Conservation (phyloP, 192 early-diverging fungal genomes). For the Thamnidium elegans region DNA sequence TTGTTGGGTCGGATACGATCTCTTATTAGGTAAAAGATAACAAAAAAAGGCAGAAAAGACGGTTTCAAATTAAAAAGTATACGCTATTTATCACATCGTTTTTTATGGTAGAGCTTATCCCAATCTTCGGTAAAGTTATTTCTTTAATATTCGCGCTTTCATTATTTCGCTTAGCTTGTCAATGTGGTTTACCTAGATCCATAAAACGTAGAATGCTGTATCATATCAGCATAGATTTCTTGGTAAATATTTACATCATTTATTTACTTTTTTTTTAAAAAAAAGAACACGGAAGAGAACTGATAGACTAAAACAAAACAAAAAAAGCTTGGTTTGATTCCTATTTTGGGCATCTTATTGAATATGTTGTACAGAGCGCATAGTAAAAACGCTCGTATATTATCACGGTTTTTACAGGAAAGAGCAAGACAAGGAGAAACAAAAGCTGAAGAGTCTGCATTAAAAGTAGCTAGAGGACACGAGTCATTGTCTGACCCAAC, state of each 20-base stretch:
- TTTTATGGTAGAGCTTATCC: constrained; percentile 19
- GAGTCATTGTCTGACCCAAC: too few relatives aligned
- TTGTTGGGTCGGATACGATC: constrained; percentile 35
- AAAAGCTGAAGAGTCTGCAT: background rate
- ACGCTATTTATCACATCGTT: background rate
- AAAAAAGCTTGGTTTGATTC: constrained; percentile 32
- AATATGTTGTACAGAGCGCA: constrained; percentile 27
- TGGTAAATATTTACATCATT: constrained; percentile 21
- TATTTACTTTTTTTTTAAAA: too few relatives aligned
- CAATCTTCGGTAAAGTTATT: constrained; percentile 29
- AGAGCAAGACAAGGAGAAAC: constrained; percentile 9
- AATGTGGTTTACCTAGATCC: constrained; percentile 17
- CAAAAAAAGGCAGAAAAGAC: too few relatives aligned
- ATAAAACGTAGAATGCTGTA: constrained; percentile 25
- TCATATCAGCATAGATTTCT: constrained; percentile 28
- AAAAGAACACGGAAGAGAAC: background rate
- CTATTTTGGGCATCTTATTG: constrained; percentile 25
- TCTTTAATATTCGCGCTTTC: constrained; percentile 23
- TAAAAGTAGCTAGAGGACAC: too few relatives aligned
- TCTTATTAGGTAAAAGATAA: constrained; percentile 19
- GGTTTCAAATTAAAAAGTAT: background rate
- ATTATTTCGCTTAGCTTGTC: constrained; percentile 24
- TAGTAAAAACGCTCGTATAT: constrained; percentile 22
- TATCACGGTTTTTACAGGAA: constrained; percentile 16
- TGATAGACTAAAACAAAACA: background rate